phyloP scores from a whole-genome alignment of 306 rosid genomes.

The Fagus sylvatica region DNA sequence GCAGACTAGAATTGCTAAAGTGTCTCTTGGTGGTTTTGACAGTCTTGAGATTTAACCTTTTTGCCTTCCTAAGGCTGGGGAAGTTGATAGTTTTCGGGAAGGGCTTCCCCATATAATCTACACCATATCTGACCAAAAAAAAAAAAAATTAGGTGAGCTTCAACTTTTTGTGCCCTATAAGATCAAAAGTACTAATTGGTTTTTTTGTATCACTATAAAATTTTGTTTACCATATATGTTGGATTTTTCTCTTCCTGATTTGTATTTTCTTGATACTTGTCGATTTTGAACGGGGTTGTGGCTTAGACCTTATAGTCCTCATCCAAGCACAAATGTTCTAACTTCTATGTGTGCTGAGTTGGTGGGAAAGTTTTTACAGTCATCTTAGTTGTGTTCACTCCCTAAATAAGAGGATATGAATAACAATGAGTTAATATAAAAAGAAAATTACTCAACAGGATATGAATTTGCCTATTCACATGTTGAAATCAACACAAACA shows the following conservation, averaged over 20 bases:
- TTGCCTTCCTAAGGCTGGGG: neutral
- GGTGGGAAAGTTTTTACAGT: no score
- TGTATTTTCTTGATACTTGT: no score
- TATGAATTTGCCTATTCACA: no score
- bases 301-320: no score
- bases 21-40: conserved; percentile 4
- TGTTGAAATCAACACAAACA: no score
- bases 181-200: neutral
- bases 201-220: neutral
- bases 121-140: neutral
- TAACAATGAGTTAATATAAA: no score
- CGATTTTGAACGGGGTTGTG: no score
- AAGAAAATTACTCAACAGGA: no score
- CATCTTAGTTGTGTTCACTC: no score
- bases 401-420: no score
- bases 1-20: neutral
- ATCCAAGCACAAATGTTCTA: no score
- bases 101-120: conserved; percentile 1
- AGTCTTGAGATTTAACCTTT: neutral
- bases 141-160: neutral
- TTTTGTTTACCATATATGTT: neutral
- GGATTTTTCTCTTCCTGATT: neutral
- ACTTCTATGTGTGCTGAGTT: no score
- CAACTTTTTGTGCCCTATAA: neutral
- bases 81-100: neutral